Base-by-base conservation (phyloP, 2,329 filamentous ascomycete genomes). In the Cyclaneusma minus region DNA sequence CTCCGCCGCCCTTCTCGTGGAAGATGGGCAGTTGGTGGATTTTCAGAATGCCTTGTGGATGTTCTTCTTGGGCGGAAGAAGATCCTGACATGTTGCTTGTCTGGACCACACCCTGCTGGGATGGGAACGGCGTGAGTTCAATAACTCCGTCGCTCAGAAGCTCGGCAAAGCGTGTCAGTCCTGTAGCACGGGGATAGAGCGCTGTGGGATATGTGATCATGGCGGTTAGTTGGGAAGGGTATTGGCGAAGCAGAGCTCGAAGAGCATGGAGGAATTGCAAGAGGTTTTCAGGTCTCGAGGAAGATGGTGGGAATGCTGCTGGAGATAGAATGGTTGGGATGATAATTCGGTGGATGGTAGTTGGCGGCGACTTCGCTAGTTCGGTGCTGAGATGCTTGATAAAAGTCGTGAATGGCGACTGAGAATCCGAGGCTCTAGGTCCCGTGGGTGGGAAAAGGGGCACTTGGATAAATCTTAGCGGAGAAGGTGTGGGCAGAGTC, bases 291-390 rank as follows among this genome's bases (percentile, higher is more conserved):
- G 87, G 84, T n/a, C 65, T 64, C 36, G 69, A 72, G 23, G 72
- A 62, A 14, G 68, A 59, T 3, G 78, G 62, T 13, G 77, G 66
- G 44, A 94, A 95, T 9, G 85, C 49, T 2, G 80, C 76, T n/a
- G 89, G 87, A 3, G 82, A 89, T 13, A 95, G 67, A 7, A 95
- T 61, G 29, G 68, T 75, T 0, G 89, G 87, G n/a, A 95, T 61
- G 23, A 94, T 58, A 19, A 95, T 59, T 24, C 89, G 72, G 48
- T 95, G 87, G 16, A 89, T 58, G 3, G 60, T 66, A 6, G 62
- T 60, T 2, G 69, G 55, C 1, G 70, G 54, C 14, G 65, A 73
- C 29, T 55, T 62, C 20, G 56, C 55, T 33, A 82, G 58, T 31
- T 58, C 68, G 2, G 58, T 52, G 22, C 56, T 56, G 16, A 83